phyloP scores from a whole-genome alignment of 306 rosid species.

The Rubus idaeus region DNA sequence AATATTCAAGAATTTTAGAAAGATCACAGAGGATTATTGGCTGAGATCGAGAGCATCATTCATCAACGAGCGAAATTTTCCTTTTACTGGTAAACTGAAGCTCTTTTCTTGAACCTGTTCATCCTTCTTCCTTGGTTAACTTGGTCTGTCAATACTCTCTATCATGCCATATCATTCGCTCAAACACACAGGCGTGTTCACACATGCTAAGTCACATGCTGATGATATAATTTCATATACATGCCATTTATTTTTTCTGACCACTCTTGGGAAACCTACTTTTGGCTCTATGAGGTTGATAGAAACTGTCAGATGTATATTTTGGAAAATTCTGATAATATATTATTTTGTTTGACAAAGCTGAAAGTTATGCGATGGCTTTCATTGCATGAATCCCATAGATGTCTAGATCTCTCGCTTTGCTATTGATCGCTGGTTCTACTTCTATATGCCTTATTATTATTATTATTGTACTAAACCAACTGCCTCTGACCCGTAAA shows the following conservation, averaged over 20 bases:
- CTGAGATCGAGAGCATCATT: slow-evolving; percentile 48
- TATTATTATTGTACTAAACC: neutral
- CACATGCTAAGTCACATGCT: neutral
- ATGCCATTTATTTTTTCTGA: neutral
- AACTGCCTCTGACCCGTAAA: slow-evolving; percentile 41
- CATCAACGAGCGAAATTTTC: slow-evolving; percentile 30
- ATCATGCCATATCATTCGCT: neutral
- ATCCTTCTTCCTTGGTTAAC: slow-evolving; percentile 15
- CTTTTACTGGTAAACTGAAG: slow-evolving; percentile 61
- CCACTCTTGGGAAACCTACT: neutral
- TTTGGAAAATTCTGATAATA: neutral
- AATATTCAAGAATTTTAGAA: slow-evolving; percentile 83
- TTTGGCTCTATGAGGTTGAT: neutral
- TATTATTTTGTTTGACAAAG: neutral
- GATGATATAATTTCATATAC: neutral
- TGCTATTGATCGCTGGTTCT: neutral
- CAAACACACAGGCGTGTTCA: neutral
- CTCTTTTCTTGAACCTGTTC: slow-evolving; percentile 16
- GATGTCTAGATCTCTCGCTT: neutral
- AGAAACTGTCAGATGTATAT: neutral
- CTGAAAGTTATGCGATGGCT: neutral
- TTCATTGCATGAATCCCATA: neutral
- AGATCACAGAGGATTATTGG: slow-evolving; percentile 82
- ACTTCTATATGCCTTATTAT: neutral
- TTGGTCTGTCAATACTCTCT: neutral